Conservation (phyloP, 352 stramenopile species). For the Pythium vanterpoolii region DNA sequence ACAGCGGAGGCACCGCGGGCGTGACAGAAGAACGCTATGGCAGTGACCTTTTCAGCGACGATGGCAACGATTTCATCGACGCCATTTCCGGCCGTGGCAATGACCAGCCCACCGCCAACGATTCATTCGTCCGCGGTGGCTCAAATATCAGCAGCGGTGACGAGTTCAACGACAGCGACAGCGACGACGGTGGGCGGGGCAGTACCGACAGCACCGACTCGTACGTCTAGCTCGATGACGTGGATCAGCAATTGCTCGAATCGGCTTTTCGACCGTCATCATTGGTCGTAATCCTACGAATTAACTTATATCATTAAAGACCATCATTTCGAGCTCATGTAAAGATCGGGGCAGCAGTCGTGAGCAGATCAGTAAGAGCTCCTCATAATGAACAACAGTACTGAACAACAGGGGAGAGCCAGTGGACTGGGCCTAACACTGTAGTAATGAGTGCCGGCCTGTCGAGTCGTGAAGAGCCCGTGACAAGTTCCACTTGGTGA, state of each 20-base stretch:
- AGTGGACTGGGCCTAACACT: neutral
- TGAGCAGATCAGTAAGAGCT: neutral
- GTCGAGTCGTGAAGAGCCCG: neutral
- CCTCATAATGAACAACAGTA: neutral
- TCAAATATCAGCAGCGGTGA: constrained; percentile 14
- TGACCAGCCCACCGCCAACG: neutral
- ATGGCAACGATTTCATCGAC: constrained; percentile 15
- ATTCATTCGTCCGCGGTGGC: neutral
- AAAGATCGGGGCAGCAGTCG: neutral
- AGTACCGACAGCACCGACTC: constrained; percentile 5
- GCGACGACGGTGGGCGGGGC: constrained; percentile 3
- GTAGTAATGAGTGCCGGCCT: neutral
- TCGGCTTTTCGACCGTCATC: neutral
- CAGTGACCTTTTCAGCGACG: constrained; percentile 22
- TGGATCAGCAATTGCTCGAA: neutral
- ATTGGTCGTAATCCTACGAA: neutral
- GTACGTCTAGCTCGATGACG: neutral
- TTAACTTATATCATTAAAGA: constrained; percentile 2
- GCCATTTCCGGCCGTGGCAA: neutral
- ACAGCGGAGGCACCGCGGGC: neutral
- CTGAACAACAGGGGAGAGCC: neutral
- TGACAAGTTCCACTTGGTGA: too few species aligned
- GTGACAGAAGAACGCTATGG: constrained; percentile 6
- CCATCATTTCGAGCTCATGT: neutral
- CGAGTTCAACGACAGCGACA: constrained; percentile 20